Evolutionary conservation across 495 filamentous ascomycete genomes (phyloP).

Genomic region (Aspergillus sclerotioniger): DNA sequence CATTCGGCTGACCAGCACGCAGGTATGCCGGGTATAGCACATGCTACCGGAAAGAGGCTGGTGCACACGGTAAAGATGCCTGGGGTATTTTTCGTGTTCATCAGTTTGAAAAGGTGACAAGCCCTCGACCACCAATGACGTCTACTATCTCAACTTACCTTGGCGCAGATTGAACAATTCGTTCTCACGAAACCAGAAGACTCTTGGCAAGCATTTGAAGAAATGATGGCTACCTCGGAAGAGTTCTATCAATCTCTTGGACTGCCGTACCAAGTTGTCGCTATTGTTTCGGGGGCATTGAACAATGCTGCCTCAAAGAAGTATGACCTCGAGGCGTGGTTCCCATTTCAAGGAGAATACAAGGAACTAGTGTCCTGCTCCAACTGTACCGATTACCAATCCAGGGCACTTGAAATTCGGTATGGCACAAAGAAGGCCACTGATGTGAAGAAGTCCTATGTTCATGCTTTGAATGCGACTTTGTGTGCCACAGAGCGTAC

Average conservation of each 20-base stretch:
- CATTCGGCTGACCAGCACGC: constrained; percentile 10
- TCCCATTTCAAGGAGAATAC: constrained; percentile 94
- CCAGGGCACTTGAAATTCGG: constrained; percentile 80
- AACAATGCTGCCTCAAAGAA: constrained; percentile 96
- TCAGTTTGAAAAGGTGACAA: constrained; percentile 87
- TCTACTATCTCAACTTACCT: constrained; percentile 5
- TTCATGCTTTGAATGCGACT: constrained; percentile 89
- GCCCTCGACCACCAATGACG: not conserved
- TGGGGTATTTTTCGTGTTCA: constrained; percentile 99
- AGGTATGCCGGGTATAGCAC: constrained; percentile 90
- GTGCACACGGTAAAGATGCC: constrained; percentile 87
- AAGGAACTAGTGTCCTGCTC: constrained; percentile 95
- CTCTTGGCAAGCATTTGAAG: constrained; percentile 88
- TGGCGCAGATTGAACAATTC: constrained; percentile 79
- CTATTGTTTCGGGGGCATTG: constrained; percentile 91
- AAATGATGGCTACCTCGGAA: constrained; percentile 87
- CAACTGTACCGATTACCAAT: constrained; percentile 96
- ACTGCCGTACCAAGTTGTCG: constrained; percentile 84
- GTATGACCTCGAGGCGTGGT: constrained; percentile 95
- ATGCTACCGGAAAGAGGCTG: constrained; percentile 93
- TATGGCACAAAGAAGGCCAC: constrained; percentile 77
- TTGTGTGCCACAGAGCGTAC: constrained; percentile 91
- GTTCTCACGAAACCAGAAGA: constrained; percentile 91
- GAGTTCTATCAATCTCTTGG: constrained; percentile 91
- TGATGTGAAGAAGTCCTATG: constrained; percentile 84